Conservation (phyloP, 192 early-diverging fungal species). For the Pilobolus umbonatus region DNA sequence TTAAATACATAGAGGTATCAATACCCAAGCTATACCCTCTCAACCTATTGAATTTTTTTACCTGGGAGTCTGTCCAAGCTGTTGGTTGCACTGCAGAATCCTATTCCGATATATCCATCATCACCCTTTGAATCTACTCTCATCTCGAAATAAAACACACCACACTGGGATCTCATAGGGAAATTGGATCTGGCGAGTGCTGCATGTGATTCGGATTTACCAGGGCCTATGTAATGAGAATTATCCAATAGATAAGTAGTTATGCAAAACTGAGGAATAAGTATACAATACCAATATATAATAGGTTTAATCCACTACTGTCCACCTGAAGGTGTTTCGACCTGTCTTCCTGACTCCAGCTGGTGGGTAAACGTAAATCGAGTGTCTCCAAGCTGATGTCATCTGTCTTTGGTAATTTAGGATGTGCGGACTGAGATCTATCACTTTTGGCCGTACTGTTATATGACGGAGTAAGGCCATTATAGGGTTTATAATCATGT, state of each 20-base stretch:
- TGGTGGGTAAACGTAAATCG: slow-evolving; percentile 43
- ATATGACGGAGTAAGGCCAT: not conserved
- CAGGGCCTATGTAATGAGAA: slow-evolving; percentile 16
- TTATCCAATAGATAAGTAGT: too few relatives aligned
- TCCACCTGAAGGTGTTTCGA: slow-evolving; percentile 42
- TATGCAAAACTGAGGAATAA: too few relatives aligned
- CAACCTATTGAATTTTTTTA: slow-evolving; percentile 26
- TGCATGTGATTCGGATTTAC: slow-evolving; percentile 67
- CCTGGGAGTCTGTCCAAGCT: slow-evolving; percentile 74
- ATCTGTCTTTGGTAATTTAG: not conserved
- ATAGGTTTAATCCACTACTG: slow-evolving; percentile 33
- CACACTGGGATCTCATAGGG: slow-evolving; percentile 79
- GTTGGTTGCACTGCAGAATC: slow-evolving; percentile 60
- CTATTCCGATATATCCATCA: slow-evolving; percentile 91
- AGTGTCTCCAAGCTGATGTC: slow-evolving; percentile 4
- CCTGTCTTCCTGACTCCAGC: slow-evolving; percentile 61
- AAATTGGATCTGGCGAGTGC: slow-evolving; percentile 74
- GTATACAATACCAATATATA: slow-evolving; percentile 44
- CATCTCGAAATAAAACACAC: slow-evolving; percentile 93
- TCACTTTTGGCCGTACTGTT: too few relatives aligned
- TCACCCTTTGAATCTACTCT: slow-evolving; percentile 79
- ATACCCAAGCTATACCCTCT: not conserved
- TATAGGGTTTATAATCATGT: not conserved
- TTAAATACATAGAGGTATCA: not conserved
- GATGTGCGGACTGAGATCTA: too few relatives aligned